Evolutionary conservation across 768 basidiomycete genomes (phyloP).

Genomic region (Brasilioporus rufonigricans): DNA sequence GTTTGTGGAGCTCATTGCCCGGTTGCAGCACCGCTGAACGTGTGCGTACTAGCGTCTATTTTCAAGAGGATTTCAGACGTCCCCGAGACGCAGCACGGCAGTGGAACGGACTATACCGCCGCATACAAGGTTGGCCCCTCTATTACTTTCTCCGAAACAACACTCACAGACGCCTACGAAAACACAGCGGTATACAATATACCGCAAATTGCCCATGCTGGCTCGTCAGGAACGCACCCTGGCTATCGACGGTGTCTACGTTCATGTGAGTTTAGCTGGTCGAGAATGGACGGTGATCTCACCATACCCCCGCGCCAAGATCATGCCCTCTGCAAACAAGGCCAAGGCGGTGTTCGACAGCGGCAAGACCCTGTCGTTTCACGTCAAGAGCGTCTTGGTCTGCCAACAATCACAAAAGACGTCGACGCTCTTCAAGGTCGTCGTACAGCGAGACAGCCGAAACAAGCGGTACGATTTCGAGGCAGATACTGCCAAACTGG

Average conservation of each 20-base stretch:
- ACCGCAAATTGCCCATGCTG: slow-evolving; percentile 92
- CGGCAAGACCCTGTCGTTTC: slow-evolving; percentile 89
- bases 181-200: slow-evolving; percentile 81
- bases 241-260: slow-evolving; percentile 93
- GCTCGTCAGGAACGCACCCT: slow-evolving; percentile 88
- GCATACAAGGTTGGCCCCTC: slow-evolving; percentile 72
- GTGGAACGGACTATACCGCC: slow-evolving; percentile 73
- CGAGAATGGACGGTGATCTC: slow-evolving; percentile 1
- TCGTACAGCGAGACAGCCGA: slow-evolving; percentile 69
- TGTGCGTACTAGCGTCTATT: slow-evolving; percentile 67
- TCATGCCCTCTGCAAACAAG: slow-evolving; percentile 83
- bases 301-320: slow-evolving; percentile 42
- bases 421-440: slow-evolving; percentile 83
- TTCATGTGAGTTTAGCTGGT: slow-evolving; percentile 57
- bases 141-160: not conserved
- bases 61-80: slow-evolving; percentile 84
- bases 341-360: slow-evolving; percentile 81
- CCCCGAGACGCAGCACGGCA: slow-evolving; percentile 50
- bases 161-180: not conserved
- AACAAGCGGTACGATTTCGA: slow-evolving; percentile 98
- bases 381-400: slow-evolving; percentile 81
- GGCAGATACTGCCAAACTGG: slow-evolving; percentile 80
- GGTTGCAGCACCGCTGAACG: not conserved
- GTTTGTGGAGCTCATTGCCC: slow-evolving; percentile 39
- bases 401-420: slow-evolving; percentile 83